Percentiles rank a stretch among this genome's conserved stretches.
Conservation (phyloP, 2,329 filamentous ascomycete genomes). For the Aspergillus luchuensis region DNA sequence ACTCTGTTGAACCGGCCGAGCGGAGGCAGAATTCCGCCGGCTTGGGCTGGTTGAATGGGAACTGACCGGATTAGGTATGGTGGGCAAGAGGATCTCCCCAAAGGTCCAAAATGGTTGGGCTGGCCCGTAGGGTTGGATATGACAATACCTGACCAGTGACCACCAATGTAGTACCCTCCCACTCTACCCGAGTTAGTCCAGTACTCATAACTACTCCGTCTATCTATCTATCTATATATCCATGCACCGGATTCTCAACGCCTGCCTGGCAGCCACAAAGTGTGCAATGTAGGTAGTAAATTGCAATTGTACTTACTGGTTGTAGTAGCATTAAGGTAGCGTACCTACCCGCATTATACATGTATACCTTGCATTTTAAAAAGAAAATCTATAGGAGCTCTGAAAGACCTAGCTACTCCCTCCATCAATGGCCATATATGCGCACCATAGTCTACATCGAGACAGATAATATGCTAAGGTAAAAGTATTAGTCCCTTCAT, state of each 20-base stretch:
- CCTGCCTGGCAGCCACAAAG: too few relatives aligned
- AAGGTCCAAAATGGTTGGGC: constrained; percentile 41
- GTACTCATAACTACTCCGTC: background rate
- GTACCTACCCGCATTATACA: too few relatives aligned
- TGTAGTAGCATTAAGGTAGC: too few relatives aligned
- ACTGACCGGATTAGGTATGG: constrained; percentile 38
- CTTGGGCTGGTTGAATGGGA: constrained; percentile 36
- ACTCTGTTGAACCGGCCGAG: constrained; percentile 32
- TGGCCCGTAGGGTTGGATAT: constrained; percentile 20
- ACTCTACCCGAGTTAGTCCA: background rate
- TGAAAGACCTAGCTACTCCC: too few relatives aligned
- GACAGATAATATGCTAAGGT: too few relatives aligned
- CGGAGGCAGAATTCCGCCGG: constrained; percentile 20
- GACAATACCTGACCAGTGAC: constrained; percentile 20
- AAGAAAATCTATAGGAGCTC: too few relatives aligned
- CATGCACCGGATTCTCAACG: background rate
- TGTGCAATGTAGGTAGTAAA: too few relatives aligned
- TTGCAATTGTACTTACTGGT: too few relatives aligned
- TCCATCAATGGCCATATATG: too few relatives aligned
- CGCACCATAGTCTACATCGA: too few relatives aligned
- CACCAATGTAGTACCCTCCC: background rate
- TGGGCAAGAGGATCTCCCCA: constrained; percentile 32
- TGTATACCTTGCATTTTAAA: too few relatives aligned
- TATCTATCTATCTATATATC: background rate
- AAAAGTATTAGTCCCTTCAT: too few relatives aligned